Evolutionary conservation across 1,284 basidiomycete genomes (phyloP).

Genomic region (Ceratobasidium sp.): DNA sequence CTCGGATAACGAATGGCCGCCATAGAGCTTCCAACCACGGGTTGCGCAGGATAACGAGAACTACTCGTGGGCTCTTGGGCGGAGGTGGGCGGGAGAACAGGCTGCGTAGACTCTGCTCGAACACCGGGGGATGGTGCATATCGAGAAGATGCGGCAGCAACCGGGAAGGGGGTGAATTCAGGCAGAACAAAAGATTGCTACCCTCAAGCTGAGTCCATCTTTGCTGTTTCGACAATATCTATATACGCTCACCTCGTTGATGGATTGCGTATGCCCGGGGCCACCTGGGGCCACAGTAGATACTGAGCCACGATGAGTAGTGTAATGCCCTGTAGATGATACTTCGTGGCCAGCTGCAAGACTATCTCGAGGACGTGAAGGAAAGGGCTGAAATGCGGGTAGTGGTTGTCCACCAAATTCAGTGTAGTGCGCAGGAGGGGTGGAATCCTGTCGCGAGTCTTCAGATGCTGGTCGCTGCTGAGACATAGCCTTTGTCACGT

Average conservation of each 20-base stretch:
- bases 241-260: not conserved
- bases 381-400: conserved; percentile 23
- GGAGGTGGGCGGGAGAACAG: not conserved
- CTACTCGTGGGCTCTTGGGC: not conserved
- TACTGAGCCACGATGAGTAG: not conserved
- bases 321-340: not conserved
- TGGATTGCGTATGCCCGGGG: not conserved
- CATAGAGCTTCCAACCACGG: not conserved
- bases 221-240: not conserved
- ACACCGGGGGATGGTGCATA: conserved; percentile 9
- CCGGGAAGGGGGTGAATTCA: conserved; percentile 20
- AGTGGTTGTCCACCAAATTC: not conserved
- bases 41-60: not conserved
- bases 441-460: not conserved
- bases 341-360: not conserved
- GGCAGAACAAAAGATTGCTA: conserved; percentile 6
- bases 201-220: not conserved
- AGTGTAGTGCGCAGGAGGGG: not conserved
- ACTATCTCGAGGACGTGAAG: not conserved
- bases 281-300: not conserved
- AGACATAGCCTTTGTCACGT: conserved; percentile 1
- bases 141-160: conserved; percentile 8
- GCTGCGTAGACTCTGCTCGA: not conserved
- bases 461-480: conserved; percentile 3
- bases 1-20: not conserved